Evolutionary conservation across 2,329 filamentous ascomycete species (phyloP), one percentile per base, ranked within the genome.

Genomic region (Aspergillus flavus): DNA sequence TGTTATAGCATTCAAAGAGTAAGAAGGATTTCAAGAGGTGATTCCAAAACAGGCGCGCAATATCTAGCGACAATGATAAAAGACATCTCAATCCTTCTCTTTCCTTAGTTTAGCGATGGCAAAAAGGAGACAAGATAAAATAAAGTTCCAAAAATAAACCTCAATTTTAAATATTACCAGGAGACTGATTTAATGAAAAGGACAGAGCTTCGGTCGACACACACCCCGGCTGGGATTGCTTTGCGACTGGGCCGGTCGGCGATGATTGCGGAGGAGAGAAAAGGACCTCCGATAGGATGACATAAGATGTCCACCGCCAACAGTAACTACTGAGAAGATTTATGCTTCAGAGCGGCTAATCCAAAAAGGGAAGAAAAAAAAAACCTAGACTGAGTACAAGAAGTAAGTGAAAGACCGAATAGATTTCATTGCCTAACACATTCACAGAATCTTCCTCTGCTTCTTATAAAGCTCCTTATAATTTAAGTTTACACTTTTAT

Each of bases 41-140:
- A 63, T 61, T 68, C 70, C 61, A 64, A 69, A 61, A 70, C 61
- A 62, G 59, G 67, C 65, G 65, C 64, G 63, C 67, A 67, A 65
- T 66, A 54, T 66, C 60, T 50, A 50, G 43, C 58, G 55, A 57
- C 64, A 65, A 54, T 64, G 64, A 67, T 66, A 63, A 70, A 55
- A 75, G 67, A 71, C 75, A 76, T 76, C 58, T 73, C 74, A 75
- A 62, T 58, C 43, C 57, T 62, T 46, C 56, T 41, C 34, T 62
- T 54, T 5, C 32, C 43, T 30, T 62, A 34, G 46, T 55, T 32
- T 26, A 21, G 34, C 34, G 26, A 32, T 34, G n/a, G 23, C 19
- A 21, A 32, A 23, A 30, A 59, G 19, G 32, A 57, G 32, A 39
- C 21, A n/a, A 36, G 39, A 54, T 34, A 34, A n/a, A 19, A 60